Evolutionary conservation across 331 rosid genomes (phyloP), one percentile per base, ranked within the genome.

Genomic region (Malus hybrid): DNA sequence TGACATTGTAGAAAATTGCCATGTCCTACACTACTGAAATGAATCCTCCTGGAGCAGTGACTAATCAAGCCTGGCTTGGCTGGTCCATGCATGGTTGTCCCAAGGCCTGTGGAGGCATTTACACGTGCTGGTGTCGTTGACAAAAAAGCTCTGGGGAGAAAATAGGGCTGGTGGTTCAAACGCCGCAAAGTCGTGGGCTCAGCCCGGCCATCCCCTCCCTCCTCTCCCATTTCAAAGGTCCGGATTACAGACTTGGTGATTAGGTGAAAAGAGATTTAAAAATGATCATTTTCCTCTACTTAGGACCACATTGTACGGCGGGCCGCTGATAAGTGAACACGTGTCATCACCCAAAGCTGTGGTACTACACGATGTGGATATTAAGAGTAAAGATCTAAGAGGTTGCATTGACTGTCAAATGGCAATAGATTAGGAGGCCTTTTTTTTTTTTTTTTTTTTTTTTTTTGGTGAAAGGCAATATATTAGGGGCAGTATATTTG

Each of bases 71-170:
- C 18, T 22, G 12, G 64, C 27, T 59, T 24, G 2, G 29, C 31
- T 59, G 13, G 64, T 59, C 10, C 36, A 28, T 64, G 3, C 44
- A 31, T 64, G 39, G 22, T 14, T 29, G 7, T 13, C 19, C 42
- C 4, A 33, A 33, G 19, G 13, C 9, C 16, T 13, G 6, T 9
- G 67, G 15, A 6, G 24, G 44, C 44, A 42, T 4, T 42, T 10
- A 10, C 73, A 62, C 73, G 76, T 52, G 69, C 16, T 7, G 48
- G 42, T 75, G 83, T 80, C 56, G 64, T 52, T 69, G 83, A 75
- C 61, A 13, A 44, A 28, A 28, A 1, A 11, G 46, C 42, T 14
- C 62, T 34, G 6, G 18, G 44, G 5, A 5, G 54, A 32, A n/a
- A 28, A 64, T 12, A 4, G 19, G 22, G 14, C 44, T 36, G 22